Evolutionary conservation across 2,329 filamentous ascomycete species (phyloP).

Genomic region (Phaeosphaeria sp.): DNA sequence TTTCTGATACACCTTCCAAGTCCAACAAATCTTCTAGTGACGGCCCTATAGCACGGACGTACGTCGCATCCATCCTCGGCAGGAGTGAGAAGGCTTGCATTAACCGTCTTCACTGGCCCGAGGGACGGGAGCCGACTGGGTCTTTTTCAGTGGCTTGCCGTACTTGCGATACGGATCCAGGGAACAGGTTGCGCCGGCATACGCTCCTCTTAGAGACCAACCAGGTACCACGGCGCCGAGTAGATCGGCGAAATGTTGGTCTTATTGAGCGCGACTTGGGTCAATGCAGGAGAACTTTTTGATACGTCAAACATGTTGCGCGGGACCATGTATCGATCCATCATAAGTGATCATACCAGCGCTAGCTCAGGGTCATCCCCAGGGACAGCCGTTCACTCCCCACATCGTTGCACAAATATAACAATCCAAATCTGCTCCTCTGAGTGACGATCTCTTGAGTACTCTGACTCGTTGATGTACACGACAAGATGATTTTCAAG

Average conservation of each 20-base stretch:
- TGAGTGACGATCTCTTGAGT: neutral
- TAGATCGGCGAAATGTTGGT: neutral
- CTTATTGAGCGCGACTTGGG: neutral
- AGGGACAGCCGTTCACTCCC: neutral
- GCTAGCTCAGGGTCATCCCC: neutral
- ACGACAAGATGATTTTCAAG: slow-evolving; percentile 20
- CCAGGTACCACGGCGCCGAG: neutral
- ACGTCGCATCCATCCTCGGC: neutral
- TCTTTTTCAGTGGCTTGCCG: neutral
- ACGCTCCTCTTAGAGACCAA: neutral
- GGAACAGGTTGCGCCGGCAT: neutral
- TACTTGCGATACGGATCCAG: neutral
- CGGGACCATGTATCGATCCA: neutral
- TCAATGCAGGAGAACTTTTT: neutral
- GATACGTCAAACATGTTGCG: neutral
- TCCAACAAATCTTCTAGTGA: neutral
- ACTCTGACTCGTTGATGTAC: neutral
- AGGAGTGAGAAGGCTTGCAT: neutral
- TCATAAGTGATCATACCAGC: neutral
- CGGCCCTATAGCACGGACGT: neutral
- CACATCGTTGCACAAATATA: neutral
- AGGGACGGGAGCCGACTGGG: neutral
- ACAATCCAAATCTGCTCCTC: neutral
- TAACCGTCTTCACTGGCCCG: neutral
- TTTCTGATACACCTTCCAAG: neutral